phyloP scores from a whole-genome alignment of 2,329 filamentous ascomycete genomes.

The Phialocephala sp. region DNA sequence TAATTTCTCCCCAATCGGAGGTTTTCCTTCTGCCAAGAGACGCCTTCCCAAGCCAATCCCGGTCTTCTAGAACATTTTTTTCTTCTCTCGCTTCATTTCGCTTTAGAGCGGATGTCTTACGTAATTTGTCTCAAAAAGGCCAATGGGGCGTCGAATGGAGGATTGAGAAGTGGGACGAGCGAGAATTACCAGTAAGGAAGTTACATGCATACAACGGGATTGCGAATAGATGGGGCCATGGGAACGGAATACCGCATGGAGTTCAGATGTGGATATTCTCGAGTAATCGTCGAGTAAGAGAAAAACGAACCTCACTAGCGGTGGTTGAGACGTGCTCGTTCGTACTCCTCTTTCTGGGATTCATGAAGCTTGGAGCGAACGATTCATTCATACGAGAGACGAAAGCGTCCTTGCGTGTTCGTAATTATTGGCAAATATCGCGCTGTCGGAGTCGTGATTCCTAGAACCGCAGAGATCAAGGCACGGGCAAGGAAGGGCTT shows the following conservation, averaged over 20 bases:
- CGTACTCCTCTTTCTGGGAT: not conserved
- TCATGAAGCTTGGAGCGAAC: not conserved
- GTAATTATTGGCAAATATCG: conserved; percentile 4
- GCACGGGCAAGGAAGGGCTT: conserved; percentile 4
- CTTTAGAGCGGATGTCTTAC: not conserved
- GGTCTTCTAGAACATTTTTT: not conserved
- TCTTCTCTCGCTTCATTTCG: not conserved
- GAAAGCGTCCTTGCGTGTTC: not conserved
- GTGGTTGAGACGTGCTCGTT: conserved; percentile 9
- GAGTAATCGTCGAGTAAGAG: conserved; percentile 35
- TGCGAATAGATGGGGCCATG: not conserved
- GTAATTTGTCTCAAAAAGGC: not conserved
- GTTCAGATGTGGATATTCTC: conserved; percentile 30
- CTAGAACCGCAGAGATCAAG: not conserved
- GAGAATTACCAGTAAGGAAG: too few relatives aligned
- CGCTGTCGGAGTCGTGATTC: not conserved
- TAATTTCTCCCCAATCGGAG: not conserved
- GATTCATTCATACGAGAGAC: not conserved
- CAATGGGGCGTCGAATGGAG: too few relatives aligned
- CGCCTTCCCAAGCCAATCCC: not conserved
- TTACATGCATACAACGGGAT: not conserved
- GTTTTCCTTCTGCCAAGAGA: conserved; percentile 4
- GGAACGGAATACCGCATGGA: conserved; percentile 1
- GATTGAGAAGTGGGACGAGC: too few relatives aligned
- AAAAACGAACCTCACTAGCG: conserved; percentile 3